These are phyloP conservation scores for Aegle marmelos DNA, from an alignment of 345 rosid species.

Conservation along the genomic window DNA sequence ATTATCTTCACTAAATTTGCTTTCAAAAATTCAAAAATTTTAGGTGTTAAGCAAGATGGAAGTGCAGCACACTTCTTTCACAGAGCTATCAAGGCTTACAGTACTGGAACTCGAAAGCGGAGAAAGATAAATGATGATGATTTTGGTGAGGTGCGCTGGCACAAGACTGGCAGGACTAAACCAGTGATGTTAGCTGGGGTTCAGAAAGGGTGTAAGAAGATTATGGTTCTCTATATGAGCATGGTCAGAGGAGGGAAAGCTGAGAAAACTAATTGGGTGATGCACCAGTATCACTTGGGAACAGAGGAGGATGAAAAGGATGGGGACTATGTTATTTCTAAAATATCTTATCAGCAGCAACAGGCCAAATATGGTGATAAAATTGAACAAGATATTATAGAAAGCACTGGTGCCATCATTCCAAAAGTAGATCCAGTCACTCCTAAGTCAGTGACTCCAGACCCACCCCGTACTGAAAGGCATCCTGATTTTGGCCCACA, in stretches of 20 bases:
- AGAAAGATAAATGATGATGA: conserved; percentile 82
- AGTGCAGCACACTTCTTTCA: conserved; percentile 78
- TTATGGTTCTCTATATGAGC: conserved; percentile 82
- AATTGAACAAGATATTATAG: conserved; percentile 47
- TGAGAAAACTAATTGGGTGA: conserved; percentile 91
- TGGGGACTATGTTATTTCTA: conserved; percentile 78
- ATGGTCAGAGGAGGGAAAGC: conserved; percentile 59
- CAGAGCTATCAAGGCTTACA: conserved; percentile 84
- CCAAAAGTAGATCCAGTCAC: conserved; percentile 67
- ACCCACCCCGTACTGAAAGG: conserved; percentile 50
- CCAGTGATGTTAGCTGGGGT: conserved; percentile 73
- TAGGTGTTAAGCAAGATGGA: conserved; percentile 87
- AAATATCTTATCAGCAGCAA: conserved; percentile 77
- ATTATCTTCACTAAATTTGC: background rate
- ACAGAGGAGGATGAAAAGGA: conserved; percentile 86
- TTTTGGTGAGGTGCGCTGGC: conserved; percentile 92
- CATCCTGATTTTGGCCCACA: conserved; percentile 31
- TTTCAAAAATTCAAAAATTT: background rate
- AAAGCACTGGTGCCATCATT: conserved; percentile 28
- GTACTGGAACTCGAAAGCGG: conserved; percentile 88
- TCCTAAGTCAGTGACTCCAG: conserved; percentile 70
- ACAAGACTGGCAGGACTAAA: conserved; percentile 90
- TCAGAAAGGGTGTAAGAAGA: conserved; percentile 84
- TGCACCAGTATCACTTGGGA: conserved; percentile 98
- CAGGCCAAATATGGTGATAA: conserved; percentile 53